Evolutionary conservation across 257 asterid genomes (phyloP).

Genomic region (Lithospermum erythrorhizon): DNA sequence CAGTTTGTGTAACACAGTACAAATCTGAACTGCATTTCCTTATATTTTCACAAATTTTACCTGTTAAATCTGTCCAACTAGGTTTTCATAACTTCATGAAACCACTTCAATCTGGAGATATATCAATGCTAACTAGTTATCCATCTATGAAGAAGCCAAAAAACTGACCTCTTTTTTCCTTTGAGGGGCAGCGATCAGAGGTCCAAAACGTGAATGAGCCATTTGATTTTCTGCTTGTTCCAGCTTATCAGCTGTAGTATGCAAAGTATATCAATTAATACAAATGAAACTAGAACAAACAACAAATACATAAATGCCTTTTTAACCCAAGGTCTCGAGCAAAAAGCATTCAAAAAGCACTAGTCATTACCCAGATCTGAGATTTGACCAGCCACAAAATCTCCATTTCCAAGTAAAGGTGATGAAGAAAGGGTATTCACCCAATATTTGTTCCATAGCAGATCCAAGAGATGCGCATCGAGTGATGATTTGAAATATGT

Average conservation of each 20-base stretch:
- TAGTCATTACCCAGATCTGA: slow-evolving; percentile 69
- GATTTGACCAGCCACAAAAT: slow-evolving; percentile 95
- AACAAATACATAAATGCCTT: neutral
- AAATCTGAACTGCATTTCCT: neutral
- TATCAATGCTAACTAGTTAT: neutral
- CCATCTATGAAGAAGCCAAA: neutral
- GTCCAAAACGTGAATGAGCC: slow-evolving; percentile 77
- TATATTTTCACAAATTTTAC: neutral
- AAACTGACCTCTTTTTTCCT: slow-evolving; percentile 79
- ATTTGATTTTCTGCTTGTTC: slow-evolving; percentile 96
- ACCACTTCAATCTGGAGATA: neutral
- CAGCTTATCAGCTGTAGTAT: slow-evolving; percentile 78
- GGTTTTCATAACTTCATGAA: neutral
- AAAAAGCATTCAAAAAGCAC: neutral
- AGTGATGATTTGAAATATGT: slow-evolving; percentile 95
- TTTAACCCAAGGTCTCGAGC: no score
- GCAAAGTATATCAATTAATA: slow-evolving; percentile 9
- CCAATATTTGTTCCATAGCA: slow-evolving; percentile 96
- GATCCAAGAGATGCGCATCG: slow-evolving; percentile 84
- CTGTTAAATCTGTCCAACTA: neutral
- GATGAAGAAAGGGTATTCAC: slow-evolving; percentile 97
- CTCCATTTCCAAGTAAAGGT: slow-evolving; percentile 97
- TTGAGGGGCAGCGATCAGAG: slow-evolving; percentile 57
- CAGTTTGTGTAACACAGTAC: neutral
- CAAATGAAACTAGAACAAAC: neutral